phyloP scores from a whole-genome alignment of 345 rosid genomes.

The Schrenkiella parvula region DNA sequence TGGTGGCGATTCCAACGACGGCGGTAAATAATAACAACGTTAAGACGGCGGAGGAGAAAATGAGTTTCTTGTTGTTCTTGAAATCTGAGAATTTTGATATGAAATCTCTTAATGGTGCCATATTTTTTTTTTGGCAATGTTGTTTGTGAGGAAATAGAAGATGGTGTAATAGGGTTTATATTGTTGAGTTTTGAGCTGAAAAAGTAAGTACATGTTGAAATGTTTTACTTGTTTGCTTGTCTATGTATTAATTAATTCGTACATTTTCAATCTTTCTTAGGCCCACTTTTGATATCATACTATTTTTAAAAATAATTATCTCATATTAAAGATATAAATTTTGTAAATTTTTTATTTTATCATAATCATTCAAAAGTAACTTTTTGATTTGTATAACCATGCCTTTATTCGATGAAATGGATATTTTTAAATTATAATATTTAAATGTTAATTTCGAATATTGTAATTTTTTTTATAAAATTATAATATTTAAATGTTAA shows the following conservation, averaged over 20 bases:
- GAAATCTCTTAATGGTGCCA: conserved; percentile 30
- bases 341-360: too few species aligned
- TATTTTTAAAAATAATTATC: neutral
- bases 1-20: conserved; percentile 1
- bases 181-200: conserved; percentile 1
- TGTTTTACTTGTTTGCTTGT: neutral
- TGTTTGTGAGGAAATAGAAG: conserved; percentile 5
- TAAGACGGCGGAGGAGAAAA: conserved; percentile 17
- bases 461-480: too few species aligned
- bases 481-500: too few species aligned
- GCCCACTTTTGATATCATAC: conserved; percentile 18
- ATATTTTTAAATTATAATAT: too few species aligned
- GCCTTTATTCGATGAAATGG: too few species aligned
- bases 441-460: too few species aligned
- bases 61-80: conserved; percentile 30
- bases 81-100: conserved; percentile 21
- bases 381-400: too few species aligned
- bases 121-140: neutral
- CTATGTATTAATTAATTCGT: conserved; percentile 1
- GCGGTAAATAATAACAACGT: conserved; percentile 5
- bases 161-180: conserved; percentile 8
- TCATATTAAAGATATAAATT: neutral
- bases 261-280: conserved; percentile 1
- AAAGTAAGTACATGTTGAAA: neutral
- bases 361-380: too few species aligned